These are phyloP conservation scores for Moelleriella libera DNA, from an alignment of 2,329 filamentous ascomycete species.

Conservation along the genomic window DNA sequence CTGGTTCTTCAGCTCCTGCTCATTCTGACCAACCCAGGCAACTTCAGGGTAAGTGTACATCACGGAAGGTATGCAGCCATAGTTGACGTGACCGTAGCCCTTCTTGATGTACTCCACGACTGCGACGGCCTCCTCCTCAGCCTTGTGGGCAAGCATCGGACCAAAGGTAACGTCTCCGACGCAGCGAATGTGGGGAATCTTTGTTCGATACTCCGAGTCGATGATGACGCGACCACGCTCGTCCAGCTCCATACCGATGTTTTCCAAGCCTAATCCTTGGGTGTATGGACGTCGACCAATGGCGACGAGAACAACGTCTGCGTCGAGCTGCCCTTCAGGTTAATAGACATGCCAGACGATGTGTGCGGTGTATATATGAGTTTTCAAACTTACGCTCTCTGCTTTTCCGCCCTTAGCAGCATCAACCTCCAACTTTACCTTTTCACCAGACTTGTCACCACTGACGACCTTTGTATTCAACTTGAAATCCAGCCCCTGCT, in stretches of 20 bases:
- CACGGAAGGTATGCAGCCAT: conserved; percentile 90
- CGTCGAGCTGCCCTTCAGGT: conserved; percentile 53
- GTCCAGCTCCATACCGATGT: conserved; percentile 81
- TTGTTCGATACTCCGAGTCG: conserved; percentile 97
- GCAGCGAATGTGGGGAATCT: conserved; percentile 90
- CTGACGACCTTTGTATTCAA: conserved; percentile 86
- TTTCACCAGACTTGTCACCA: conserved; percentile 67
- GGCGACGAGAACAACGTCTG: conserved; percentile 89
- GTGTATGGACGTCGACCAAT: conserved; percentile 96
- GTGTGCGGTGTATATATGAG: not conserved
- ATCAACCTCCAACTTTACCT: conserved; percentile 73
- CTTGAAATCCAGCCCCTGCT: conserved; percentile 98
- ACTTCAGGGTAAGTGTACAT: conserved; percentile 99
- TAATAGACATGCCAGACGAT: conserved; percentile 5
- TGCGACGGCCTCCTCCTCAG: conserved; percentile 93
- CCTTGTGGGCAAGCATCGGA: conserved; percentile 98
- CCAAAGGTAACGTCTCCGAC: conserved; percentile 95
- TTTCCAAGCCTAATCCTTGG: conserved; percentile 79
- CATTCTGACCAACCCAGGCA: conserved; percentile 95
- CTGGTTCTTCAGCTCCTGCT: conserved; percentile 84
- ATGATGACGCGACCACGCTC: conserved; percentile 92
- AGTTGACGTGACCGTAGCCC: conserved; percentile 97
- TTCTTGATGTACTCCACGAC: conserved; percentile 96
- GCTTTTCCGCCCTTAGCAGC: conserved; percentile 92
- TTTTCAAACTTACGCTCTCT: conserved; percentile 57